Evolutionary conservation across 192 early-diverging fungal species (phyloP).

Genomic region (Podila horticola): DNA sequence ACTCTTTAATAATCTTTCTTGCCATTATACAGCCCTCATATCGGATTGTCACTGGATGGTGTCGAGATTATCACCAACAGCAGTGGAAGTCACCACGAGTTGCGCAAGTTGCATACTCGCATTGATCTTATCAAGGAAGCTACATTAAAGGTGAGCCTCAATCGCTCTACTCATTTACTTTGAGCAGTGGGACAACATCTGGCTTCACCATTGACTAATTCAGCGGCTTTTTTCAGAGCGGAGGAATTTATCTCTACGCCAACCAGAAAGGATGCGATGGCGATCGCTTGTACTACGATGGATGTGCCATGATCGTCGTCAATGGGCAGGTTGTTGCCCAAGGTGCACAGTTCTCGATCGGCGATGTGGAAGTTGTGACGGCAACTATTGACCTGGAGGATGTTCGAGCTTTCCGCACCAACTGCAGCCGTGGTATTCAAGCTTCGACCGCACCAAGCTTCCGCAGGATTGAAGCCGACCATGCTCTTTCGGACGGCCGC

Average conservation of each 20-base stretch:
- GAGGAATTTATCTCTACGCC: slow-evolving; percentile 95
- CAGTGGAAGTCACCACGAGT: slow-evolving; percentile 96
- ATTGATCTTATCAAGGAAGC: slow-evolving; percentile 91
- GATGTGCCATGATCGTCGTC: slow-evolving; percentile 86
- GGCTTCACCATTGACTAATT: slow-evolving; percentile 9
- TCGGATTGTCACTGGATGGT: slow-evolving; percentile 91
- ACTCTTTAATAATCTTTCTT: not conserved
- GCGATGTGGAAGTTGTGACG: slow-evolving; percentile 93
- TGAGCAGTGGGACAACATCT: not conserved
- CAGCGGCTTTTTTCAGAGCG: slow-evolving; percentile 60
- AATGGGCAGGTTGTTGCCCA: slow-evolving; percentile 93
- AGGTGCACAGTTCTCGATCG: slow-evolving; percentile 91
- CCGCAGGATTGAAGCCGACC: slow-evolving; percentile 69
- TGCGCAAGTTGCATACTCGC: slow-evolving; percentile 88
- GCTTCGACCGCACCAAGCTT: slow-evolving; percentile 73
- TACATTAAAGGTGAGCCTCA: slow-evolving; percentile 76
- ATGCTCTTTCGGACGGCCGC: slow-evolving; percentile 60
- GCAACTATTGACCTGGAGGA: slow-evolving; percentile 94
- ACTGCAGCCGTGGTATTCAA: slow-evolving; percentile 83
- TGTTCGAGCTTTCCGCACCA: slow-evolving; percentile 82
- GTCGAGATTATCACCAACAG: slow-evolving; percentile 98
- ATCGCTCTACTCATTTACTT: not conserved
- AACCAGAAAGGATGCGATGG: slow-evolving; percentile 99
- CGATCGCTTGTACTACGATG: slow-evolving; percentile 98
- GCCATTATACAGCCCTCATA: slow-evolving; percentile 81